Evolutionary conservation across 768 basidiomycete genomes (phyloP), one percentile per base, ranked within the genome.

Genomic region (Pleurotus sapidus): DNA sequence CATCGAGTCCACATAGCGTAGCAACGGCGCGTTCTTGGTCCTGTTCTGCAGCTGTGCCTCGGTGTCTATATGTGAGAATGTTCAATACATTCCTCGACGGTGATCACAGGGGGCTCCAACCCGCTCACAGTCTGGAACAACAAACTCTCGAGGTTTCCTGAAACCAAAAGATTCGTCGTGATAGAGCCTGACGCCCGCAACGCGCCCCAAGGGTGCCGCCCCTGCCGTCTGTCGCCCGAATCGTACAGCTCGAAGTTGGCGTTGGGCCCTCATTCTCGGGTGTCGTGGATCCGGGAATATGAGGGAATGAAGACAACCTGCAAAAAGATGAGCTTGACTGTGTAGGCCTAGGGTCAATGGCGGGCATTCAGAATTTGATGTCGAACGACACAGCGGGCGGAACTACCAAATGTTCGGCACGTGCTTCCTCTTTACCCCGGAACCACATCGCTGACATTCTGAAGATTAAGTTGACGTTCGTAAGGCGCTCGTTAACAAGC

Each of bases 1-100:
- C 63, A 96, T 80, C 1, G 89, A 88, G 67, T 96, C 95, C 9
- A 94, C 91, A 66, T 94, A 95, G 34, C 95, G 88, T 45, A 95
- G 74, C 15, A 97, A 75, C 3, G 91, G 76, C 0, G 93, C 92
- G 63, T 95, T 94, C 3, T 68, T 66, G 12, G 77, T 77, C 7
- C 94, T 81, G 69, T 91, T 91, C 51, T 76, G 67, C 12, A 93
- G 76, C 63, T 92, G 89, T 0, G 74, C 73, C 1, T 78, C 68
- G 2, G 84, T 89, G 65, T 91, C 89, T 91, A 15, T 27, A 14
- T 48, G 40, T 45, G 11, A 46, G 42, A 39, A 27, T 9, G 37
- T 15, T 17, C n/a, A 37, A 50, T 45, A 42, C 17, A 56, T n/a
- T 46, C 9, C n/a, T 9, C 27, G 30, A 45, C n/a, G 17, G 45